Percentiles rank a stretch among this genome's conserved stretches.
Evolutionary conservation across 2,329 filamentous ascomycete genomes (phyloP).

Genomic region (Helotiales sp.): DNA sequence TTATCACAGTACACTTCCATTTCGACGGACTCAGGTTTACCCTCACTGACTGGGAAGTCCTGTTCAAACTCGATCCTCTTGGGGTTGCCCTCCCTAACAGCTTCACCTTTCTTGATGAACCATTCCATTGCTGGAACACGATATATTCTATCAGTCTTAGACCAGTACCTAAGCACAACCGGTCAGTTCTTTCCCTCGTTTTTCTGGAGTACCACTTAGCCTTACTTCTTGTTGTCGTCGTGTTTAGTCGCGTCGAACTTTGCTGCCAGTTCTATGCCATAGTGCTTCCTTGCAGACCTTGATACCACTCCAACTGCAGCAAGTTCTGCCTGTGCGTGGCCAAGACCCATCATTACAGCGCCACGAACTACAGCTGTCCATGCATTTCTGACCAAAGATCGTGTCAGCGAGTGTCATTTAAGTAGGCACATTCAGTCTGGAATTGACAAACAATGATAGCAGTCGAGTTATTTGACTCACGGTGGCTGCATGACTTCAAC

Average conservation of each 20-base stretch:
- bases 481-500: conserved; percentile 49
- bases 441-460: neutral
- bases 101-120: conserved; percentile 19
- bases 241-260: conserved; percentile 9
- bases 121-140: conserved; percentile 9
- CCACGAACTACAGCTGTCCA: conserved; percentile 54
- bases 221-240: conserved; percentile 6
- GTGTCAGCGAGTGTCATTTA: neutral
- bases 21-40: neutral
- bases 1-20: conserved; percentile 10
- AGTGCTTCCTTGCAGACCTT: conserved; percentile 45
- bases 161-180: conserved; percentile 6
- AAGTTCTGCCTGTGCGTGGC: conserved; percentile 27
- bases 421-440: neutral
- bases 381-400: conserved; percentile 33
- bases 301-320: conserved; percentile 42
- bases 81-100: conserved; percentile 14
- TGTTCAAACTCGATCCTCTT: conserved; percentile 2
- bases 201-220: neutral
- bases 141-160: neutral
- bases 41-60: neutral
- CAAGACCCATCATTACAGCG: conserved; percentile 50
- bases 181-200: neutral
- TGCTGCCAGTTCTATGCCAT: conserved; percentile 37
- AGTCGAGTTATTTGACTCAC: neutral